phyloP scores from a whole-genome alignment of 306 rosid genomes.

The Acacia confusa region DNA sequence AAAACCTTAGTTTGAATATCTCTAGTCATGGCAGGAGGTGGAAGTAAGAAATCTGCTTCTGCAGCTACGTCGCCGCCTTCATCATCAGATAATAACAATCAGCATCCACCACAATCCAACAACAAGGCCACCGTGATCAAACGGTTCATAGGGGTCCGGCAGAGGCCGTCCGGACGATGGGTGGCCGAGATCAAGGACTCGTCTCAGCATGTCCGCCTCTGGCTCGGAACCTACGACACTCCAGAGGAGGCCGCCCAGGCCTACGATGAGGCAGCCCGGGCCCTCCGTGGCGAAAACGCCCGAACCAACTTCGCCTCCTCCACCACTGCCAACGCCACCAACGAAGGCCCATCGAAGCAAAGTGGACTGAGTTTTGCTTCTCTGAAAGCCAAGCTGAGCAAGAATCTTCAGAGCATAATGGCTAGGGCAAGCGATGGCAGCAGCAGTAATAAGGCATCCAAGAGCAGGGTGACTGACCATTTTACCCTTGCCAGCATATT shows the following conservation, averaged over 20 bases:
- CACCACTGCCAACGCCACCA: neutral
- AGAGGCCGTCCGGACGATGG: slow-evolving; percentile 93
- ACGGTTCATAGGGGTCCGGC: slow-evolving; percentile 83
- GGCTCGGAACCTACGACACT: slow-evolving; percentile 93
- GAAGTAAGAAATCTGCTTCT: slow-evolving; percentile 45
- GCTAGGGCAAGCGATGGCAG: slow-evolving; percentile 51
- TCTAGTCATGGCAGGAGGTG: slow-evolving; percentile 55
- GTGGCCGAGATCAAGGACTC: slow-evolving; percentile 97
- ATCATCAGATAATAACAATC: neutral
- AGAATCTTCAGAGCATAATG: slow-evolving; percentile 75
- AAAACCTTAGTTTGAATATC: neutral
- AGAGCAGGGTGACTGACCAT: slow-evolving; percentile 85
- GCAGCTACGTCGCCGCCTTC: slow-evolving; percentile 14
- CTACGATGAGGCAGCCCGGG: slow-evolving; percentile 84
- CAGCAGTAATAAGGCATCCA: slow-evolving; percentile 41
- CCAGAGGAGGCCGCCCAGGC: slow-evolving; percentile 94
- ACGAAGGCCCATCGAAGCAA: slow-evolving; percentile 26
- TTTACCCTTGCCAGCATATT: slow-evolving; percentile 83
- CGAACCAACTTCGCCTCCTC: slow-evolving; percentile 64
- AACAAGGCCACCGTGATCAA: slow-evolving; percentile 35
- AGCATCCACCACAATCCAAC: slow-evolving; percentile 17
- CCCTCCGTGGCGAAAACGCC: slow-evolving; percentile 78
- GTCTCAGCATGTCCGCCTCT: slow-evolving; percentile 72
- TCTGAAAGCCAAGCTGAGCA: slow-evolving; percentile 72
- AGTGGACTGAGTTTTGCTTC: slow-evolving; percentile 66